Base-by-base conservation (phyloP, 495 filamentous ascomycete genomes). In the Penicillium fimorum region DNA sequence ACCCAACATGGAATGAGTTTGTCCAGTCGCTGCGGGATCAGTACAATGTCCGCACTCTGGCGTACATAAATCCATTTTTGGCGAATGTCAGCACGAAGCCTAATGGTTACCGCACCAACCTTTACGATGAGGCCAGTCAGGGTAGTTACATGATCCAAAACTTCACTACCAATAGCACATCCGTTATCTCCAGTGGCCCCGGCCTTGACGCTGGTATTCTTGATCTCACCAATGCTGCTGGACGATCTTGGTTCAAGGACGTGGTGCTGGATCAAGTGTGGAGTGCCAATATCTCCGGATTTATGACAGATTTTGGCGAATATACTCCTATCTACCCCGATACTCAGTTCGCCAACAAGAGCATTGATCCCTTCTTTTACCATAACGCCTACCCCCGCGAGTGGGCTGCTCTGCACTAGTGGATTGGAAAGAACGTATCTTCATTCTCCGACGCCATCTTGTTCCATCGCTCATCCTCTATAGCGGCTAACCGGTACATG, bases 1-100 rank as follows among this genome's bases (percentile, higher is more conserved):
- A 69, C 45, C 66, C 66, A 5, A 60, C 58, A 0, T 69, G 63
- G 66, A 53, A 56, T 11, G 30, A 66, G 37, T 69, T 69, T 43
- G 63, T 66, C 0, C 66, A 66, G 47, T 24, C 50, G n/a, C 55
- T 69, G 20, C 63, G 63, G 9, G 56, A 64, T 11, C 18, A 63
- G 53, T 58, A 67, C 50, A 59, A 63, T 13, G 64, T 68, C 37
- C 58, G 61, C n/a, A 67, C 64, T 20, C 27, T 67, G 47, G 58
- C 61, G n/a, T 67, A 67, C n/a, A 61, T 67, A 53, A 67, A 67
- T 40, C 64, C 64, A 1, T 67, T 67, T 45, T 41, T 67, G 40
- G 61, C 64, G 18, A 67, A 67, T 40, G 61, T 64, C 17, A 64
- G 61, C 58, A 57, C 52, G 4, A 67, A 67, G 61, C 58, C 64